Base-by-base conservation (phyloP, 495 filamentous ascomycete genomes). In the Talaromyces thailandensis region DNA sequence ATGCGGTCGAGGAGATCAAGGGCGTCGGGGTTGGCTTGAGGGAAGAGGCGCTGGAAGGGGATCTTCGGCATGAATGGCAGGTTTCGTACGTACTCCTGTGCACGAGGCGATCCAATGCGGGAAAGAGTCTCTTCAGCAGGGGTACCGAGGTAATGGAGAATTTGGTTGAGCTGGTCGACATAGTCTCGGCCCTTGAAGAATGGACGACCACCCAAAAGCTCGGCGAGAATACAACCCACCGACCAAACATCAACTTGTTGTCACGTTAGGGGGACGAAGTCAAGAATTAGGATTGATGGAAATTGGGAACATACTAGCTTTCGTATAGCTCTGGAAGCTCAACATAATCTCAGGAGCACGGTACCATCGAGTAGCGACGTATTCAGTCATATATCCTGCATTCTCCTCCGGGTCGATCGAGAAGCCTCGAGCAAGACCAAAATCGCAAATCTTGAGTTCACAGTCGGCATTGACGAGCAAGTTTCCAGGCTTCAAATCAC, bases 181-280 rank as follows among this genome's bases (percentile, higher is more conserved):
- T 98, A 98, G 78, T 98, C 94, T 61, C 95, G 89, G 53, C 94
- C 94, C 79, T 98, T 98, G 82, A 98, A 98, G 82, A 98, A 98
- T 35, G 94, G 94, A 58, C 94, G 88, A 48, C 95, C 93, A 52
- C 95, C 95, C 5, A 98, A 88, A 1, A 98, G 85, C 73, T 98
- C 94, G 45, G 94, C 94, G 14, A 98, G 84, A 69, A 98, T 98
- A 75, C 94, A 98, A 59, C 94, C 94, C 18, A 98, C 93, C 25
- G 94, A 98, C 94, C 94, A 98, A 28, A 98, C 93, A 70, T 98
- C 94, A 74, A 97, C 92, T 96, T n/a, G 6, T 57, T 6, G 3
- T 14, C 28, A 61, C 26, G 43, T 69, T 45, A 73, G 61, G 55
- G 58, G 35, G 56, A n/a, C n/a, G 40, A 60, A 9, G 11, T 35